These are phyloP conservation scores for Xylariomycetidae sp. DNA, from an alignment of 2,329 filamentous ascomycete genomes.

Conservation along the genomic window DNA sequence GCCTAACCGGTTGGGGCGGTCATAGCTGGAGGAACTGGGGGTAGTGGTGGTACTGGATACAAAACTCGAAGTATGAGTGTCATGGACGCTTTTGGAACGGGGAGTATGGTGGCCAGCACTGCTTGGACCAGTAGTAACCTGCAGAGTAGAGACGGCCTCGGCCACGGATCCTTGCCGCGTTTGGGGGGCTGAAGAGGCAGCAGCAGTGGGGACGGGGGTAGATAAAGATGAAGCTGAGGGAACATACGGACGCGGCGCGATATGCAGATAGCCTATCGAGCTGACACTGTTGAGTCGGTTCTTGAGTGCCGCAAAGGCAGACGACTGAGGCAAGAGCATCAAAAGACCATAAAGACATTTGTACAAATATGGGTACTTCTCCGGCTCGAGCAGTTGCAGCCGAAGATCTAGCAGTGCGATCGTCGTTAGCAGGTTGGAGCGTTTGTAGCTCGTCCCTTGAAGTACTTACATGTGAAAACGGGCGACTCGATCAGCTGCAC, in stretches of 20 bases:
- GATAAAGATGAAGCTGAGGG: conserved; percentile 13
- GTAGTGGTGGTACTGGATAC: conserved; percentile 38
- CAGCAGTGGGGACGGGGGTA: no score
- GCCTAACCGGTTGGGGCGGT: conserved; percentile 65
- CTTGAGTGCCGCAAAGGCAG: conserved; percentile 91
- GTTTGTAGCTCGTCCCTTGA: neutral
- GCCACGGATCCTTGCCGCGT: conserved; percentile 28
- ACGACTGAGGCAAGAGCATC: conserved; percentile 97
- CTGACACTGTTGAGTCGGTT: conserved; percentile 96
- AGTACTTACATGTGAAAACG: conserved; percentile 84
- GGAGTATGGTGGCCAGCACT: no score
- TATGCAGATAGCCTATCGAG: conserved; percentile 91
- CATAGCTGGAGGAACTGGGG: conserved; percentile 52
- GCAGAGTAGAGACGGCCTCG: conserved; percentile 25
- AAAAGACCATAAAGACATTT: conserved; percentile 95
- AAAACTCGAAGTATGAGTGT: conserved; percentile 27
- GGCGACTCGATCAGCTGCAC: conserved; percentile 95
- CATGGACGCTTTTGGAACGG: conserved; percentile 26
- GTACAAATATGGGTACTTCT: conserved; percentile 90
- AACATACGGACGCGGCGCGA: conserved; percentile 70
- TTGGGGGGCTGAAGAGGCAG: conserved; percentile 22
- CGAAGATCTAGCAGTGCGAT: conserved; percentile 71
- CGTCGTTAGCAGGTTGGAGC: neutral
- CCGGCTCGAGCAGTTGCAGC: conserved; percentile 89
- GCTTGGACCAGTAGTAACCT: conserved; percentile 20